These are phyloP conservation scores for Nannochloropsis oceanica DNA, from an alignment of 108 stramenopile species.

Conservation along the genomic window DNA sequence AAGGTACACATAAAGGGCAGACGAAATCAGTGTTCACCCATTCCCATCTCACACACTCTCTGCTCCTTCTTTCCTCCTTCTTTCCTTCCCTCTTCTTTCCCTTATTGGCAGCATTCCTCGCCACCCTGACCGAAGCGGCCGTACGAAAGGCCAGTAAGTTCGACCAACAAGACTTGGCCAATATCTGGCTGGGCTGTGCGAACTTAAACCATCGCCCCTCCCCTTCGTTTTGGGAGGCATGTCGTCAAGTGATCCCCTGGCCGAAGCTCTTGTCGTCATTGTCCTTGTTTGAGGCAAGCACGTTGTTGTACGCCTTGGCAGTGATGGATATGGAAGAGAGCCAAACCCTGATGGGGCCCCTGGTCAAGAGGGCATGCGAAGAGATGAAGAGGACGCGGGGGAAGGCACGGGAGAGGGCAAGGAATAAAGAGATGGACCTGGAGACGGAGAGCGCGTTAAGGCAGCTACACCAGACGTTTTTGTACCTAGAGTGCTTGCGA, in stretches of 20 bases:
- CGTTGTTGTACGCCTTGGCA: not conserved
- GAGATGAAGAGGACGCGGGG: not conserved
- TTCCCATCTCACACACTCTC: not conserved
- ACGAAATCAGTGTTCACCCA: not conserved
- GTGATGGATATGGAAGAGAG: not conserved
- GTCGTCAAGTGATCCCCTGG: not conserved
- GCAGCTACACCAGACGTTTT: not conserved
- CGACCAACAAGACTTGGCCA: not conserved
- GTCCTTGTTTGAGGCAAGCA: not conserved
- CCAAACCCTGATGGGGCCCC: not conserved
- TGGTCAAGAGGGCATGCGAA: not conserved
- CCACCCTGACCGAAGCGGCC: not conserved
- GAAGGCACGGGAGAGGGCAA: not conserved
- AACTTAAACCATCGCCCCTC: not conserved
- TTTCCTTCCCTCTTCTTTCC: not conserved
- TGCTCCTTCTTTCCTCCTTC: not conserved
- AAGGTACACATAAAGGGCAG: not conserved
- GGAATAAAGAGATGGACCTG: not conserved
- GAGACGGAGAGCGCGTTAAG: not conserved
- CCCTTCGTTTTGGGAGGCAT: not conserved
- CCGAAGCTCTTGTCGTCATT: not conserved
- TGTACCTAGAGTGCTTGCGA: not conserved
- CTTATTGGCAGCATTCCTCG: not conserved
- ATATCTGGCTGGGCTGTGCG: not conserved
- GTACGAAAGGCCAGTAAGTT: not conserved